Evolutionary conservation across 768 basidiomycete genomes (phyloP).

Genomic region (Cystofilobasidium macerans): DNA sequence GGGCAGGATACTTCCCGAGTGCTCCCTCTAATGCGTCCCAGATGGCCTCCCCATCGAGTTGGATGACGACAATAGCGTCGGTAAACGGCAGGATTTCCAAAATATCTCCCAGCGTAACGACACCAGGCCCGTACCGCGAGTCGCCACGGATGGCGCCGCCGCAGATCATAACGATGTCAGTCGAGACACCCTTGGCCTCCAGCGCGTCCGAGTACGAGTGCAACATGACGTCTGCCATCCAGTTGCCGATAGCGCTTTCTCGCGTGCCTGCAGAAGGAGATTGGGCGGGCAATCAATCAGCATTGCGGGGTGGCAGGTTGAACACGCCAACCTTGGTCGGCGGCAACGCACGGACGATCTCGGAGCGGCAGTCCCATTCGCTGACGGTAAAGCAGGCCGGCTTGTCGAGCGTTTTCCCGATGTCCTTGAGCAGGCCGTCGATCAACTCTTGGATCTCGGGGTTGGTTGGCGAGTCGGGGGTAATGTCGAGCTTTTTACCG

Average conservation of each 20-base stretch:
- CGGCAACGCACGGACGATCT: conserved; percentile 48
- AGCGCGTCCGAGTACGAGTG: conserved; percentile 50
- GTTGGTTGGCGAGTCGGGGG: conserved; percentile 51
- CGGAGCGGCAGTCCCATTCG: conserved; percentile 61
- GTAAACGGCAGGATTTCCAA: conserved; percentile 75
- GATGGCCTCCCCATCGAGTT: conserved; percentile 47
- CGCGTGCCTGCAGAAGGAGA: conserved; percentile 2
- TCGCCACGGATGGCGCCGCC: conserved; percentile 76
- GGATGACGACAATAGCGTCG: conserved; percentile 69
- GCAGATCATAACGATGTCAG: conserved; percentile 16
- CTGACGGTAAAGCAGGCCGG: conserved; percentile 63
- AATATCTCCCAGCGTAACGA: conserved; percentile 63
- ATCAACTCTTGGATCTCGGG: conserved; percentile 50
- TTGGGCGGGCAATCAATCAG: too few species aligned
- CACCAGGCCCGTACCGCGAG: conserved; percentile 66
- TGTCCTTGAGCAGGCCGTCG: conserved; percentile 53
- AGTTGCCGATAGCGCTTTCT: conserved; percentile 42
- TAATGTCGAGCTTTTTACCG: conserved; percentile 57
- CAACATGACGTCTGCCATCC: conserved; percentile 72
- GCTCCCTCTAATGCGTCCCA: conserved; percentile 69
- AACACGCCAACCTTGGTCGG: neutral
- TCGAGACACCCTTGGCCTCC: conserved; percentile 20
- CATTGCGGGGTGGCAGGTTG: too few species aligned
- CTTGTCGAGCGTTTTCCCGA: conserved; percentile 57
- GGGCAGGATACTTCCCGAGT: conserved; percentile 69